phyloP scores from a whole-genome alignment of 345 rosid species.

The Ceriops tagal region DNA sequence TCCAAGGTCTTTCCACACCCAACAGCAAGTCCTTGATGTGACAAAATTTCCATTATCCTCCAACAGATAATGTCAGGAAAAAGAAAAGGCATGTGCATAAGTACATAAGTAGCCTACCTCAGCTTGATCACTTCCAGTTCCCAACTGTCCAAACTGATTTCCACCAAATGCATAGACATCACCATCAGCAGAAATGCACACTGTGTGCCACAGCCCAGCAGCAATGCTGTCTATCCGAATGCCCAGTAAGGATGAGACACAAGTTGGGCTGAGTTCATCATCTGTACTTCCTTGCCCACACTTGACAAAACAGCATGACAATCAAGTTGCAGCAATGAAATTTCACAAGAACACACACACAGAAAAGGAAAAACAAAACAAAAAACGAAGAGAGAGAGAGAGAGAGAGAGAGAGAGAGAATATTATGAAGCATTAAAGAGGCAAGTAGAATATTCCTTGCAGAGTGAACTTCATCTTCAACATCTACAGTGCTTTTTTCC shows the following conservation, averaged over 20 bases:
- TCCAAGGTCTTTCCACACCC: no score
- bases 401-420: not conserved
- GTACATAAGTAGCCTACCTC: slow-evolving; percentile 51
- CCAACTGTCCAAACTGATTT: slow-evolving; percentile 97
- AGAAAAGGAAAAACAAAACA: no score
- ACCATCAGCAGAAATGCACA: slow-evolving; percentile 83
- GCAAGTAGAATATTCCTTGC: slow-evolving; percentile 29
- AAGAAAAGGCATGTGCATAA: not conserved
- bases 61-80: not conserved
- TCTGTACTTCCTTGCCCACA: slow-evolving; percentile 98
- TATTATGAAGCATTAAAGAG: slow-evolving; percentile 22
- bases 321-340: slow-evolving; percentile 14
- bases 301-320: slow-evolving; percentile 38
- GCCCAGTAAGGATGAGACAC: slow-evolving; percentile 87
- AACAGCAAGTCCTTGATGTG: no score
- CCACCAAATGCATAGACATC: slow-evolving; percentile 93
- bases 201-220: slow-evolving; percentile 95
- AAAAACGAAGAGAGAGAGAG: not conserved
- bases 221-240: slow-evolving; percentile 68
- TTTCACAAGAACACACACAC: not conserved
- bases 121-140: slow-evolving; percentile 93
- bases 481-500: slow-evolving; percentile 48
- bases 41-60: no score
- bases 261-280: slow-evolving; percentile 82
- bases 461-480: slow-evolving; percentile 52